These are phyloP conservation scores for Penicillium alfredii DNA, from an alignment of 495 filamentous ascomycete species.

Conservation along the genomic window DNA sequence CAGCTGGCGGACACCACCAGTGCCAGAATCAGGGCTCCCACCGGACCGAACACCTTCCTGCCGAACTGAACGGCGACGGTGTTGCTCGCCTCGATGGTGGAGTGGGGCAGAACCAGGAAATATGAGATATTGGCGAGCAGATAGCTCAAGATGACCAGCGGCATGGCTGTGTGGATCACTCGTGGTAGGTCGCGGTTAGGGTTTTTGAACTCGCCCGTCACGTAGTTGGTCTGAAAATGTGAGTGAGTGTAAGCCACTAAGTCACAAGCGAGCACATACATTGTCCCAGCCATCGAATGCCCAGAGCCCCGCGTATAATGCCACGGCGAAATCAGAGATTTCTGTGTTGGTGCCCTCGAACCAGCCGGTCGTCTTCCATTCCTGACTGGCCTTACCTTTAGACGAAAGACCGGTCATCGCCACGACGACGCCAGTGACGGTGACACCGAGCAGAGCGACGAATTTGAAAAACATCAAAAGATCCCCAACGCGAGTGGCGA, in stretches of 20 bases:
- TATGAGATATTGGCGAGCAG: constrained; percentile 87
- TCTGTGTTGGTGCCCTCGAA: constrained; percentile 81
- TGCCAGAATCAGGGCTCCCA: constrained; percentile 78
- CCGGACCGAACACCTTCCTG: constrained; percentile 76
- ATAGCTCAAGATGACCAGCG: constrained; percentile 85
- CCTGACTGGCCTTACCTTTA: constrained; percentile 65
- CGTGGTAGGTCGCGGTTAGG: constrained; percentile 84
- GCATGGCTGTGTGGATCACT: constrained; percentile 96
- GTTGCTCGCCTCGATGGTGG: constrained; percentile 73
- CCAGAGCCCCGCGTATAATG: constrained; percentile 93
- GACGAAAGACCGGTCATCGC: constrained; percentile 77
- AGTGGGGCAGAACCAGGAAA: constrained; percentile 86
- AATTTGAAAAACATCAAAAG: constrained; percentile 97
- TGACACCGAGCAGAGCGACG: constrained; percentile 78
- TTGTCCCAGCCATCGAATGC: constrained; percentile 99
- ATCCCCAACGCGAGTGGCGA: constrained; percentile 80
- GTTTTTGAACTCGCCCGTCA: constrained; percentile 92
- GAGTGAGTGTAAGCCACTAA: constrained; percentile 6
- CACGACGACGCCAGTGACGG: constrained; percentile 83
- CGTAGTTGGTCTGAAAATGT: constrained; percentile 81
- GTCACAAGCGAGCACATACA: constrained; percentile 45
- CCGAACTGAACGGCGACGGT: constrained; percentile 95
- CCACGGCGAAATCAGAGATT: constrained; percentile 79
- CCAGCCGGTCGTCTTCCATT: constrained; percentile 86
- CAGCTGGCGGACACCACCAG: constrained; percentile 84